Base-by-base conservation (phyloP, 139 green algal genomes). In the Edaphochlamys debaryana region DNA sequence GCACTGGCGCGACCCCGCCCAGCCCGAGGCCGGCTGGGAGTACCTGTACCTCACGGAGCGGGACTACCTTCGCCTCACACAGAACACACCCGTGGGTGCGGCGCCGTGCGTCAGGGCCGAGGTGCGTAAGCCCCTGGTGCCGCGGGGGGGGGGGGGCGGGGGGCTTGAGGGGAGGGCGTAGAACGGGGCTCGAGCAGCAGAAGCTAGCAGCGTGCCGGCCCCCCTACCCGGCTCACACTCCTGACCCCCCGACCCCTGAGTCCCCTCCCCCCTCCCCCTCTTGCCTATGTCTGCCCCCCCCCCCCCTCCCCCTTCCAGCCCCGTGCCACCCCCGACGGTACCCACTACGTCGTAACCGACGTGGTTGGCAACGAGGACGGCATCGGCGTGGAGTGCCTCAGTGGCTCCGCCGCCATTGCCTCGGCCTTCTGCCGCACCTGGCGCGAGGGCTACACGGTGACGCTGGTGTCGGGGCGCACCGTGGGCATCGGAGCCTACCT, bases 401-500 rank as follows among this genome's bases (percentile, higher is more conserved):
- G 87, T 29, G 98, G 96, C 76, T 96, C 90, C n/a, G 98, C 94
- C 41, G 94, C 96, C 69, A 99, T 99, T 82, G 98, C 97, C 40
- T 90, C 87, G 20, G 82, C 91, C 45, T 98, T 94, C 88, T 89
- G 54, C 48, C 60, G 60, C 1, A 60, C 80, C 70, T 68, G 90
- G 84, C 76, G 78, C 77, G 93, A 99, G 84, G 95, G 96, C 67
- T 99, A 98, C 90, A 99, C 98, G 19, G 83, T 98, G 40, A 98
- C 95, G 2, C 89, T 98, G 48, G 96, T 99, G 32, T 94, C 89
- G 29, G 97, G 98, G 20, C 90, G 97, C 72, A 98, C 94, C 0
- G 97, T 99, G 3, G 98, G 98, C 79, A 99, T 99, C 67, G 98
- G 98, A 42, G 98, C 98, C 23, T 99, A 99, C 92, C 92, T 99